These are phyloP conservation scores for Salix koriyanagi DNA, from an alignment of 345 rosid genomes.

Conservation along the genomic window DNA sequence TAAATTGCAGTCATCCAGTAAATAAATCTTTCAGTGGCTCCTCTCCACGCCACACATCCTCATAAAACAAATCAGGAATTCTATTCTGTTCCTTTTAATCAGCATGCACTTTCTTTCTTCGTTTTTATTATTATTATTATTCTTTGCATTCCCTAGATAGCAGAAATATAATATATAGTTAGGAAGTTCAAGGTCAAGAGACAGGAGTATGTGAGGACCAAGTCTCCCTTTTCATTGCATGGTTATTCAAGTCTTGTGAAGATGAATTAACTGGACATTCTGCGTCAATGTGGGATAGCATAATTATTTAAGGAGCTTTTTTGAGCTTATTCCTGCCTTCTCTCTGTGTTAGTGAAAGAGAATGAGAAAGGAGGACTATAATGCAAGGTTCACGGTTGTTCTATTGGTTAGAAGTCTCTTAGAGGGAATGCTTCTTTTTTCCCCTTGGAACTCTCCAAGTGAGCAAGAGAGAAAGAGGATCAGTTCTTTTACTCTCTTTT, in stretches of 20 bases:
- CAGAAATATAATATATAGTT: background rate
- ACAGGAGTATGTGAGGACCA: background rate
- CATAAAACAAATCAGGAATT: background rate
- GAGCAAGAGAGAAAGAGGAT: too few relatives aligned
- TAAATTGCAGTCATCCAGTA: background rate
- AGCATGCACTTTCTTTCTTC: background rate
- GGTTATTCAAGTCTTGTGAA: background rate
- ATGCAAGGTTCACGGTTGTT: background rate
- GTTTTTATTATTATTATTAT: too few relatives aligned
- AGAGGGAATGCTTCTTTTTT: too few relatives aligned
- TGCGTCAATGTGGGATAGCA: background rate
- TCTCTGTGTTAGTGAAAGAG: background rate
- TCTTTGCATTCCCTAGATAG: background rate
- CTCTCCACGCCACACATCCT: background rate
- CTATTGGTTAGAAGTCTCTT: background rate
- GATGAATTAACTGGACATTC: background rate
- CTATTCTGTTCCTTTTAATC: background rate
- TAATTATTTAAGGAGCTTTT: background rate
- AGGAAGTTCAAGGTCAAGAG: background rate
- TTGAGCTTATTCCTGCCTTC: background rate
- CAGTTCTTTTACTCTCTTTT: too few relatives aligned
- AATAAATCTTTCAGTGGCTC: background rate
- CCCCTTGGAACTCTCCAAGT: too few relatives aligned
- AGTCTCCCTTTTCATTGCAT: background rate
- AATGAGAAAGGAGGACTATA: background rate